phyloP scores from a whole-genome alignment of 2,329 filamentous ascomycete genomes.

The Aspergillus intermedius region DNA sequence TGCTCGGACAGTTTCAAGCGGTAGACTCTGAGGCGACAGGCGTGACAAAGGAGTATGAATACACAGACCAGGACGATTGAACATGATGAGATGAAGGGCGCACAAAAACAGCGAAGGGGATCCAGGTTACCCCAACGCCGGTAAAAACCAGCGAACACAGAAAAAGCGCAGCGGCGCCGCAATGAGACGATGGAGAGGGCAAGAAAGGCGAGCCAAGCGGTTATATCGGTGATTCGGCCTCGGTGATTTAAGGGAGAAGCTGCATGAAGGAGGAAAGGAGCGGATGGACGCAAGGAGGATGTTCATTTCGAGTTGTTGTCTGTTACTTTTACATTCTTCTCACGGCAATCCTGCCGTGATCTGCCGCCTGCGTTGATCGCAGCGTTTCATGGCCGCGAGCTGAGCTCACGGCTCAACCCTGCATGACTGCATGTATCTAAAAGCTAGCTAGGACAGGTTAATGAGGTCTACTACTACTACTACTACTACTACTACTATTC shows the following conservation, averaged over 20 bases:
- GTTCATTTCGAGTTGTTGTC: background rate
- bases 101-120: background rate
- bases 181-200: background rate
- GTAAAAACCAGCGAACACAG: background rate
- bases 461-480: background rate
- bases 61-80: too few relatives aligned
- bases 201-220: background rate
- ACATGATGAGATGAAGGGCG: too few relatives aligned
- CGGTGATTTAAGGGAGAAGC: background rate
- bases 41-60: too few relatives aligned
- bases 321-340: background rate
- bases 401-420: background rate
- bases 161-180: background rate
- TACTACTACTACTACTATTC: background rate
- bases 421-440: background rate
- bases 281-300: background rate
- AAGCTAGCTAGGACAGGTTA: background rate
- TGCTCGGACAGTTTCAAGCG: too few relatives aligned
- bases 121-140: background rate
- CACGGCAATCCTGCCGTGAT: background rate
- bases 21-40: too few relatives aligned
- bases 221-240: background rate
- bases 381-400: background rate
- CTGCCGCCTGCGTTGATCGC: background rate
- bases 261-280: background rate